Evolutionary conservation across 1,284 basidiomycete genomes (phyloP).

Genomic region (Ganoderma sinense): DNA sequence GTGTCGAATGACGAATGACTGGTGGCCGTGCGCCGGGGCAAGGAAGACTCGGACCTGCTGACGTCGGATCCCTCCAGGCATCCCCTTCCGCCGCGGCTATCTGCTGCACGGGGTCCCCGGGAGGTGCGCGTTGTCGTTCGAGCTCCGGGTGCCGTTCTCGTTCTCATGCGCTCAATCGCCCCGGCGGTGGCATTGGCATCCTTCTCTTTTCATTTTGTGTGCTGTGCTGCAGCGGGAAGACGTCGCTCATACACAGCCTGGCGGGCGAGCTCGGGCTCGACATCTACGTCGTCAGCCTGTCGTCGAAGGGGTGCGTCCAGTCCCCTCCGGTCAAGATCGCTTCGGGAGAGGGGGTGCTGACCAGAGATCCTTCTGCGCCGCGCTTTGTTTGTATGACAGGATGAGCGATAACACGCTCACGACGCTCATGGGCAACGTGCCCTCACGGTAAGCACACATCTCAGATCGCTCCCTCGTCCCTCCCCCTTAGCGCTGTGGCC

Average conservation of each 20-base stretch:
- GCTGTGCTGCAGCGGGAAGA: conserved; percentile 70
- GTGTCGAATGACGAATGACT: conserved; percentile 9
- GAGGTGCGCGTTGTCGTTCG: conserved; percentile 56
- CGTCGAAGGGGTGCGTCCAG: conserved; percentile 80
- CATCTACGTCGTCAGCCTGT: conserved; percentile 87
- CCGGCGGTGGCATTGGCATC: not conserved
- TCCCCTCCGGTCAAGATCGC: not conserved
- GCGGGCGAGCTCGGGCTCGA: conserved; percentile 88
- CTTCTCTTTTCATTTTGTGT: too few species aligned
- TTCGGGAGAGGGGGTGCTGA: conserved; percentile 12
- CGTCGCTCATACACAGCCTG: conserved; percentile 84
- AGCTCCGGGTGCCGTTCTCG: conserved; percentile 8
- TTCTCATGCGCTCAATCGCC: conserved; percentile 27
- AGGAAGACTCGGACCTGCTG: conserved; percentile 21
- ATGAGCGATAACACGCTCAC: conserved; percentile 89
- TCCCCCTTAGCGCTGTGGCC: conserved; percentile 6
- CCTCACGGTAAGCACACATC: conserved; percentile 63
- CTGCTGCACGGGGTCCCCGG: conserved; percentile 85
- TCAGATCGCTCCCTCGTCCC: not conserved
- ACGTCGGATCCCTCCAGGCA: conserved; percentile 54
- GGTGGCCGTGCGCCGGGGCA: conserved; percentile 23
- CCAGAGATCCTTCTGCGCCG: conserved; percentile 1
- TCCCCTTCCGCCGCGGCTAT: conserved; percentile 87
- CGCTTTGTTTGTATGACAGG: conserved; percentile 44
- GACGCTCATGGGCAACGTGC: conserved; percentile 85